Evolutionary conservation across 306 rosid genomes (phyloP), one percentile per base, ranked within the genome.

Genomic region (Luffa aegyptiaca): DNA sequence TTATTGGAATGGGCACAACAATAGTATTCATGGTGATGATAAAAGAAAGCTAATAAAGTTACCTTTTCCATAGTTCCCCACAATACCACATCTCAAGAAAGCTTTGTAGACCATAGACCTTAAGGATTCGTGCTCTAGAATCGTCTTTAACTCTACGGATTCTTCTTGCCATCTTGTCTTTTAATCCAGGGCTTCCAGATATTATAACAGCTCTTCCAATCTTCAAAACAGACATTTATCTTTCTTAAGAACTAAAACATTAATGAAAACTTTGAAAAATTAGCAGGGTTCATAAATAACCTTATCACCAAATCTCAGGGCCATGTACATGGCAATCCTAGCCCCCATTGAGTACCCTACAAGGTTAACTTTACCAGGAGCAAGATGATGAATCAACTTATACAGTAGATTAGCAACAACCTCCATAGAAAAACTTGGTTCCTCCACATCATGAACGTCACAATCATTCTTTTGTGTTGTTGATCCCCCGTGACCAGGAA

Each of bases 331-430:
- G 71, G 96, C 97, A 41, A 94, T 91, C 86, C 98, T 91, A 73
- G 92, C 97, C 44, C 98, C 97, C 98, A 94, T 90, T 31, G 97
- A 94, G 78, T 94, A 94, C 76, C 98, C 98, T 76, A 92, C 93
- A 10, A 90, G 78, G 42, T 90, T 90, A 81, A 94, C 92, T 83
- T 88, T 88, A 62, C 71, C 88, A 16, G 93, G 90, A 78, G 92
- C 83, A 69, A 94, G 63, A 59, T 81, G 81, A 75, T 76, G 79
- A 77, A 92, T 73, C 84, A 92, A 64, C 81, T 88, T 84, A 72
- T 79, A 57, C 33, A 92, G 56, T 78, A 91, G 21, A 61, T 86
- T 88, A 31, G 90, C 92, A 77, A 91, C 83, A 53, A 81, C 87
- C 83, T 94, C 97, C 75, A 92, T 36, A 11, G 93, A 90, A 83